Percentiles rank a stretch among this genome's conserved stretches.
phyloP scores from a whole-genome alignment of 441 rosid genomes.

The Eruca vesicaria region DNA sequence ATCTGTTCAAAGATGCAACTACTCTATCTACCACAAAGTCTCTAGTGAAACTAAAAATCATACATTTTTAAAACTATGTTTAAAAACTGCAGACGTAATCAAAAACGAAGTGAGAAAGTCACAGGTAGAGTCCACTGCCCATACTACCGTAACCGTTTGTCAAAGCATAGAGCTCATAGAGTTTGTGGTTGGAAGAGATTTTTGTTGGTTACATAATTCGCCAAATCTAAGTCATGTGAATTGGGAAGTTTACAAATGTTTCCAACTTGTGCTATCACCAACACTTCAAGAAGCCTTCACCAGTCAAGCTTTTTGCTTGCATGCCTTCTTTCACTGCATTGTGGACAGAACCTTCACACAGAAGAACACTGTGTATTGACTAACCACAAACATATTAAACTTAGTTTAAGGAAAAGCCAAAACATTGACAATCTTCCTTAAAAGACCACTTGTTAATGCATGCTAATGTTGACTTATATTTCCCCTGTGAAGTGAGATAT shows the following conservation, averaged over 20 bases:
- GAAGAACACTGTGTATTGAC: too few relatives aligned
- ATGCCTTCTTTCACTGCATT: conserved; percentile 86
- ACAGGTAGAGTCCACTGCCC: conserved; percentile 71
- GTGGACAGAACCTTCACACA: conserved; percentile 73
- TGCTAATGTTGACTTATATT: not conserved
- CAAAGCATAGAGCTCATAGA: conserved; percentile 89
- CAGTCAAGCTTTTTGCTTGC: conserved; percentile 95
- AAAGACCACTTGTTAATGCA: too few relatives aligned
- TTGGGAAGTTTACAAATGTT: conserved; percentile 87
- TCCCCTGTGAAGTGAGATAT: not conserved
- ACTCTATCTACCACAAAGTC: too few relatives aligned
- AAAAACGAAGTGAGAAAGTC: not conserved
- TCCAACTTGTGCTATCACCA: conserved; percentile 95
- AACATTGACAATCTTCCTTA: too few relatives aligned
- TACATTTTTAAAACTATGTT: too few relatives aligned
- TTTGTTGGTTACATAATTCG: conserved; percentile 82
- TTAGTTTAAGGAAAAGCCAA: too few relatives aligned
- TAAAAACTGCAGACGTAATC: too few relatives aligned
- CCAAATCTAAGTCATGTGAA: conserved; percentile 77
- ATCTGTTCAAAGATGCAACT: too few relatives aligned
- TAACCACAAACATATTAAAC: too few relatives aligned
- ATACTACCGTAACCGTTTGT: conserved; percentile 94
- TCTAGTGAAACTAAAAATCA: too few relatives aligned
- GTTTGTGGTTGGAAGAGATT: conserved; percentile 67
- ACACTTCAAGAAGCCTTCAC: conserved; percentile 94